Base-by-base conservation (phyloP, 768 basidiomycete species). In the Boletus subparvulus region DNA sequence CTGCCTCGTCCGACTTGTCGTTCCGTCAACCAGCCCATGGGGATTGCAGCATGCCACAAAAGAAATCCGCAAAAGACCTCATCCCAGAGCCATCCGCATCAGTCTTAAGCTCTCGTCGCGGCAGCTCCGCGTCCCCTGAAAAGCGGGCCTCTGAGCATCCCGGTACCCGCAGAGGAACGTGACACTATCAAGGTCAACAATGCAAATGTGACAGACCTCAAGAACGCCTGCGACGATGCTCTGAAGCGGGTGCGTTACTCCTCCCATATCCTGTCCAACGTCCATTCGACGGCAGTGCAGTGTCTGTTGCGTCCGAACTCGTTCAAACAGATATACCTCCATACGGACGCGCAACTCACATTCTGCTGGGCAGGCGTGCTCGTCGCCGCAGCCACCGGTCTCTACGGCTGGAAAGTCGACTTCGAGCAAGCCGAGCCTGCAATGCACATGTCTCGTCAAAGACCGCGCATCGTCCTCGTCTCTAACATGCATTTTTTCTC, bases 321-420 rank as follows among this genome's bases (percentile, higher is more conserved):
- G n/a, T n/a, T n/a, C n/a, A n/a, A n/a, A n/a, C n/a, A n/a, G n/a
- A n/a, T n/a, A n/a, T n/a, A n/a, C n/a, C n/a, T n/a, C n/a, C n/a
- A n/a, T n/a, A n/a, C n/a, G n/a, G n/a, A n/a, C 53, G 86, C 97
- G 12, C 85, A 92, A 47, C 81, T 98, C 42, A 85, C 76, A 0
- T 79, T 98, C 13, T 96, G 96, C 30, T 98, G 93, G 90, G 75
- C 86, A 16, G 84, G 88, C 59, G 89, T 94, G 46, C 80, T 94
- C 56, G 80, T 95, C 16, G 92, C 94, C 21, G 82, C 81, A 43
- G 88, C 82, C 13, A 92, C 92, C 30, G 88, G 87, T 35, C 77
- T 92, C 42, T 96, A 96, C 65, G 91, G 92, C 35, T 93, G 87
- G 73, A 87, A 88, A 65, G 76, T 87, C 44, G 88, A 90, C n/a